Conservation (phyloP, 495 filamentous ascomycete species). For the Podospora didyma region DNA sequence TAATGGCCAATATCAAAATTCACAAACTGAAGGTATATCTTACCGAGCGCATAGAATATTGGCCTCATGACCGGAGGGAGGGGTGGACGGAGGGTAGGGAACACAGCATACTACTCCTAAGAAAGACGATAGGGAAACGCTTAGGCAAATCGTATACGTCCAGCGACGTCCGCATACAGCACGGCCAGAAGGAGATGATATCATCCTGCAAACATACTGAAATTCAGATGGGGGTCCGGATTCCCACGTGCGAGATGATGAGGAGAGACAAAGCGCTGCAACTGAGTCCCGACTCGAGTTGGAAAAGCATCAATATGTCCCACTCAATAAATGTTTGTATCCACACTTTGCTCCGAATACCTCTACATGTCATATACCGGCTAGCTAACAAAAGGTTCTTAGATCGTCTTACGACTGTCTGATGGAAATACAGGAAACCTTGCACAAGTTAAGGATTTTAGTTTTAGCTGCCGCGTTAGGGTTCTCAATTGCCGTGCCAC, state of each 20-base stretch:
- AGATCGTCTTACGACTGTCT: conserved; percentile 97
- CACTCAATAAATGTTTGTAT: conserved; percentile 98
- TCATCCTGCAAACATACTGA: too few relatives aligned
- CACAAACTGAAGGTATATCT: conserved; percentile 95
- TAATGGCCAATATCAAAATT: conserved; percentile 91
- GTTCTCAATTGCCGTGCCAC: conserved; percentile 92
- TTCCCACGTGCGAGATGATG: conserved; percentile 90
- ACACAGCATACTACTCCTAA: conserved; percentile 81
- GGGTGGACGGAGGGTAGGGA: conserved; percentile 80
- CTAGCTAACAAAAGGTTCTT: background rate
- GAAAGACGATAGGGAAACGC: conserved; percentile 82
- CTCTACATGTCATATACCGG: background rate
- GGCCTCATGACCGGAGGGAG: conserved; percentile 79
- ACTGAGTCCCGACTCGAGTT: conserved; percentile 91
- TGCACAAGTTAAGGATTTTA: conserved; percentile 94
- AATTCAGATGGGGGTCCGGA: conserved; percentile 93
- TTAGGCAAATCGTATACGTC: conserved; percentile 72
- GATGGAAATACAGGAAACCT: conserved; percentile 74
- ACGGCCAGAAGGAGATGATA: too few relatives aligned
- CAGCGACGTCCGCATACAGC: conserved; percentile 78
- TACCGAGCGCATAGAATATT: conserved; percentile 93
- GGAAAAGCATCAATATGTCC: conserved; percentile 91
- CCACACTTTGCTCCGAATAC: too few relatives aligned
- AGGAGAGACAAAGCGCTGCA: conserved; percentile 68
- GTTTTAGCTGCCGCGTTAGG: conserved; percentile 95